Conservation (phyloP, 768 basidiomycete species). For the Tylopilus plumbeoviolaceoides region DNA sequence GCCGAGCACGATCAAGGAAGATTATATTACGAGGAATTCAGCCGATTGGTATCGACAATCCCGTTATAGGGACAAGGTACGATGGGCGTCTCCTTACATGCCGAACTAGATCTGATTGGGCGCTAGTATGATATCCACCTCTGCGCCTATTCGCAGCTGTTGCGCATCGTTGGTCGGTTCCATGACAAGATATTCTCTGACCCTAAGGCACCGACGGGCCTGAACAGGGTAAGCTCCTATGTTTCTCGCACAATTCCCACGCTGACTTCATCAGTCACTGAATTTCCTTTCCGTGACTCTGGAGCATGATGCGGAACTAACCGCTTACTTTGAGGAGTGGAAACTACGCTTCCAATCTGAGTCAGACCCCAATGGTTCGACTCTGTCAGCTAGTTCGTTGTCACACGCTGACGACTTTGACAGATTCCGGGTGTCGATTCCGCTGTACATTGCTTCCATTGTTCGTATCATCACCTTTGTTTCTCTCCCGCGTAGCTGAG, state of each 20-base stretch:
- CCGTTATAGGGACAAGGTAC: slow-evolving; percentile 53
- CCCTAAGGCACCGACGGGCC: slow-evolving; percentile 57
- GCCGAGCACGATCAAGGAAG: slow-evolving; percentile 83
- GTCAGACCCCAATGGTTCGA: slow-evolving; percentile 54
- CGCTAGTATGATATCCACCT: slow-evolving; percentile 69
- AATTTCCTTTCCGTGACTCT: slow-evolving; percentile 66
- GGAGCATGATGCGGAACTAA: slow-evolving; percentile 55
- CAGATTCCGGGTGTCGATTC: slow-evolving; percentile 58
- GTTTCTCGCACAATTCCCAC: background rate
- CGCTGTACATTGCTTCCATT: slow-evolving; percentile 69
- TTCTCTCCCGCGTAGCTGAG: slow-evolving; percentile 7
- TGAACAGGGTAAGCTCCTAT: slow-evolving; percentile 54
- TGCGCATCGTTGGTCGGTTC: slow-evolving; percentile 69
- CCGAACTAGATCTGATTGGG: background rate
- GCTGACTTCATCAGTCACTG: slow-evolving; percentile 42
- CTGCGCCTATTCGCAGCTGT: slow-evolving; percentile 65
- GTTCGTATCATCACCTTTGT: slow-evolving; percentile 40
- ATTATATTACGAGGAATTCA: slow-evolving; percentile 69
- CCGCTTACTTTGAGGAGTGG: slow-evolving; percentile 65
- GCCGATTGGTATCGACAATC: slow-evolving; percentile 75
- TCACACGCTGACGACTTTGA: background rate
- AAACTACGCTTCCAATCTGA: slow-evolving; percentile 51
- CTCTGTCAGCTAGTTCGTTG: too few species aligned
- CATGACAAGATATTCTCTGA: slow-evolving; percentile 77
- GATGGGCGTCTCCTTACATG: slow-evolving; percentile 6